These are phyloP conservation scores for Rickenella mellea DNA, from an alignment of 768 basidiomycete genomes.

Conservation along the genomic window DNA sequence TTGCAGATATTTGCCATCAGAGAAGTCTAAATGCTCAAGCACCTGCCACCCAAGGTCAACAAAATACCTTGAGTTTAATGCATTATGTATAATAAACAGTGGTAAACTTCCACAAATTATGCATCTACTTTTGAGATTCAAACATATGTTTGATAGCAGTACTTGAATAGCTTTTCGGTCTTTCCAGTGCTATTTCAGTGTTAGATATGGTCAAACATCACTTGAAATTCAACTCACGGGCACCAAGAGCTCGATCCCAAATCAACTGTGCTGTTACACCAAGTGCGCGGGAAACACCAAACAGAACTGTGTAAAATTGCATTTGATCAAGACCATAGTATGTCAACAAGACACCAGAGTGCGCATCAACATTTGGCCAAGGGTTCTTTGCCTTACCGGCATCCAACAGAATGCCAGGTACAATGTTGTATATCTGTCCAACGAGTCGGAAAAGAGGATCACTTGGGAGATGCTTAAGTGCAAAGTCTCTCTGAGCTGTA, in stretches of 20 bases:
- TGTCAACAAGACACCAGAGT: constrained; percentile 83
- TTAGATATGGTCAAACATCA: neutral
- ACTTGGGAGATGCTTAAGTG: constrained; percentile 72
- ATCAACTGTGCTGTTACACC: constrained; percentile 85
- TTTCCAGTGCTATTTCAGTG: constrained; percentile 55
- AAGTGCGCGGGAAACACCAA: constrained; percentile 92
- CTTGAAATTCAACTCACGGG: constrained; percentile 46
- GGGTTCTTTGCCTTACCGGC: constrained; percentile 91
- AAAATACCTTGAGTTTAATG: no score
- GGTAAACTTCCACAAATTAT: no score
- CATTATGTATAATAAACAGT: no score
- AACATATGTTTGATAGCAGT: constrained; percentile 75
- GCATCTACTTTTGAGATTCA: constrained; percentile 34
- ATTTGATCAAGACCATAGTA: constrained; percentile 84
- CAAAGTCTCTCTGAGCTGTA: constrained; percentile 84
- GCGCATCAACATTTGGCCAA: constrained; percentile 96
- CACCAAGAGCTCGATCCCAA: constrained; percentile 90
- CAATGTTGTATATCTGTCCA: constrained; percentile 77
- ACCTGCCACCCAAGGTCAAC: no score
- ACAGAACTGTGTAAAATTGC: constrained; percentile 96
- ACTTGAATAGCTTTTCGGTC: constrained; percentile 87
- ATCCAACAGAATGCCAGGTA: constrained; percentile 84
- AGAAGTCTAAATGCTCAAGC: no score
- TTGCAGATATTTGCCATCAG: no score
- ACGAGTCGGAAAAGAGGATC: constrained; percentile 95